phyloP scores from a whole-genome alignment of 805 yeast genomes.

The Debaryomyces tyrocola region DNA sequence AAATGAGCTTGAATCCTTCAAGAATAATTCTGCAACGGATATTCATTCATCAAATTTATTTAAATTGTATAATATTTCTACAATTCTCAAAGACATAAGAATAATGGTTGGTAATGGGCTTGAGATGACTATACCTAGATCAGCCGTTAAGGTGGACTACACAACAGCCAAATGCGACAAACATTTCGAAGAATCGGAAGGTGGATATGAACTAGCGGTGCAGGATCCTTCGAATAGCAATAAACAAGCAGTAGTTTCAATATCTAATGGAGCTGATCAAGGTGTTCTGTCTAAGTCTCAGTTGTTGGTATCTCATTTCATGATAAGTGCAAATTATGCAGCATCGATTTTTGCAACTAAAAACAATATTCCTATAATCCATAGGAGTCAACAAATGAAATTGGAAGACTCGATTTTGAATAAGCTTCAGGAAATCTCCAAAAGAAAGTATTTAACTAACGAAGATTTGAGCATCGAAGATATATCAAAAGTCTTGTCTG shows the following conservation, averaged over 20 bases:
- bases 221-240: constrained; percentile 11
- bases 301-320: constrained; percentile 73
- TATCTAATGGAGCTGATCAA: constrained; percentile 15
- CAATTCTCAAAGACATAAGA: constrained; percentile 23
- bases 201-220: constrained; percentile 16
- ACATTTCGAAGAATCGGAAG: constrained; percentile 3
- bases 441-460: constrained; percentile 14
- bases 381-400: constrained; percentile 35
- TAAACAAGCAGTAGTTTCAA: constrained; percentile 5
- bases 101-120: constrained; percentile 20
- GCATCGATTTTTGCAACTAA: constrained; percentile 48
- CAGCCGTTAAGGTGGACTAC: constrained; percentile 15
- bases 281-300: constrained; percentile 47
- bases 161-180: neutral
- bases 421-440: constrained; percentile 23
- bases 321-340: constrained; percentile 76
- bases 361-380: constrained; percentile 54
- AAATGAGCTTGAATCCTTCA: constrained; percentile 9
- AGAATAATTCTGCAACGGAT: constrained; percentile 7
- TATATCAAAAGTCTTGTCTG: constrained; percentile 41
- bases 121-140: constrained; percentile 14
- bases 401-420: constrained; percentile 19
- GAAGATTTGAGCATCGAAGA: constrained; percentile 35
- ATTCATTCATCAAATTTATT: constrained; percentile 26
- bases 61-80: constrained; percentile 26